Conservation (phyloP, 2,329 filamentous ascomycete species). For the Chaetomiaceae sp. region DNA sequence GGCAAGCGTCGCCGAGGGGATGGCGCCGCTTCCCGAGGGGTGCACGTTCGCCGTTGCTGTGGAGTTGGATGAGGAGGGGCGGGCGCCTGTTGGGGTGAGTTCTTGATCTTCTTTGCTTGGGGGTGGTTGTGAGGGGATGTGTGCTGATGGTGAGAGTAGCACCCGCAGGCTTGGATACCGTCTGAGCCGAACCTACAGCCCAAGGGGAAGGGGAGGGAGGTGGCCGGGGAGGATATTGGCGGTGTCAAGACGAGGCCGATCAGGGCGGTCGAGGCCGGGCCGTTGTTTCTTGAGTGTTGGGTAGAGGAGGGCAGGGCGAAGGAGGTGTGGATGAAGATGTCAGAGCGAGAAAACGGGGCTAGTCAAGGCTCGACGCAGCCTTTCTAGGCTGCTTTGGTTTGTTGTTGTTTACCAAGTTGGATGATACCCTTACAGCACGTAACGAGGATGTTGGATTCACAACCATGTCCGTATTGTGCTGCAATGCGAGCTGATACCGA, state of each 20-base stretch:
- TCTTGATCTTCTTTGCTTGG: not conserved
- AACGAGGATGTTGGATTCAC: too few relatives aligned
- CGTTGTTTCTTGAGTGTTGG: conserved; percentile 64
- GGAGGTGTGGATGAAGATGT: conserved; percentile 22
- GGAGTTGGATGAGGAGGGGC: conserved; percentile 60
- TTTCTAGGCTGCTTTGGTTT: not conserved
- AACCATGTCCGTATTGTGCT: conserved; percentile 6
- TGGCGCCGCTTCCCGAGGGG: conserved; percentile 54
- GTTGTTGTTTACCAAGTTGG: not conserved
- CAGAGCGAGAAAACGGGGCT: not conserved
- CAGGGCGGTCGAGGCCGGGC: conserved; percentile 51
- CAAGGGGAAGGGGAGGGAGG: conserved; percentile 26
- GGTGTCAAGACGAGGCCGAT: conserved; percentile 45
- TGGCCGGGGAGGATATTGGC: conserved; percentile 34
- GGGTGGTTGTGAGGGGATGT: not conserved
- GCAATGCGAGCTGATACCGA: conserved; percentile 2
- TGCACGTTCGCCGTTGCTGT: conserved; percentile 75
- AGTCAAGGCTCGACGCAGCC: conserved; percentile 5
- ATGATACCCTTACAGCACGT: conserved; percentile 11
- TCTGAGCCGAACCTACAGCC: conserved; percentile 46
- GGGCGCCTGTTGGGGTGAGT: conserved; percentile 55
- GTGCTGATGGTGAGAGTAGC: conserved; percentile 32
- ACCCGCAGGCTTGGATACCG: conserved; percentile 59
- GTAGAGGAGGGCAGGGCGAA: conserved; percentile 53
- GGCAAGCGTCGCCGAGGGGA: conserved; percentile 53